phyloP scores from a whole-genome alignment of 2,329 filamentous ascomycete species.

The Clarireedia homoeocarpa region DNA sequence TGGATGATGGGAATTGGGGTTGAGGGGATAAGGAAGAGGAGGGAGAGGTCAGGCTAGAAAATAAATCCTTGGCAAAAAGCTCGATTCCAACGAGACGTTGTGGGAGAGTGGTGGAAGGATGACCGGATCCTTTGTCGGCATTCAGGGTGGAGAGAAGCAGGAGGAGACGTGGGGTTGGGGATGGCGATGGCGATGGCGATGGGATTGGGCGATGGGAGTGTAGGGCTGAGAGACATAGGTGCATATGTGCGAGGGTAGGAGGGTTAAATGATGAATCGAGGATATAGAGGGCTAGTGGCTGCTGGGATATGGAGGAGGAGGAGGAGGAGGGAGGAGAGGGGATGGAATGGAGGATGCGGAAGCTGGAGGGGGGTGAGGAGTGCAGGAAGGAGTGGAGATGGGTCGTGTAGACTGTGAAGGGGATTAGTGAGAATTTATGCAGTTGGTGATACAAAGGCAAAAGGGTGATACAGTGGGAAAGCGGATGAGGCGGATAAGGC shows the following conservation, averaged over 20 bases:
- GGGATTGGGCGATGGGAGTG: constrained; percentile 7
- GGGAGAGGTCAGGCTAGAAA: neutral
- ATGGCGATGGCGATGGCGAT: constrained; percentile 9
- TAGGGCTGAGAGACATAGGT: constrained; percentile 45
- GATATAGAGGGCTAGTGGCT: constrained; percentile 41
- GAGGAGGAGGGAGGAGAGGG: constrained; percentile 8
- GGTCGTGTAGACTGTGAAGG: constrained; percentile 10
- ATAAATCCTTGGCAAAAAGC: neutral
- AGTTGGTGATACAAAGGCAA: no score
- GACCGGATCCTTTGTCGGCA: neutral
- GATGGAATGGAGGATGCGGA: constrained; percentile 23
- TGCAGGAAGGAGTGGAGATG: constrained; percentile 22
- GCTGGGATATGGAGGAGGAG: constrained; percentile 12
- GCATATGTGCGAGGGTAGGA: constrained; percentile 52
- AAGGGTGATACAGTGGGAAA: no score
- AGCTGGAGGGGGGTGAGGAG: constrained; percentile 18
- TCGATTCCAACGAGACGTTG: neutral
- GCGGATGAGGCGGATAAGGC: neutral
- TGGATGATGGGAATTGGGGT: no score
- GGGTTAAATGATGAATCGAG: constrained; percentile 65
- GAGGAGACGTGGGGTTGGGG: neutral
- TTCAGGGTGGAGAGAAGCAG: neutral
- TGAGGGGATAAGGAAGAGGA: neutral
- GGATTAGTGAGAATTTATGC: neutral
- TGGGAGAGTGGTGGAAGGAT: neutral